phyloP scores from a whole-genome alignment of 805 yeast genomes.

The Ogataea dorogensis region DNA sequence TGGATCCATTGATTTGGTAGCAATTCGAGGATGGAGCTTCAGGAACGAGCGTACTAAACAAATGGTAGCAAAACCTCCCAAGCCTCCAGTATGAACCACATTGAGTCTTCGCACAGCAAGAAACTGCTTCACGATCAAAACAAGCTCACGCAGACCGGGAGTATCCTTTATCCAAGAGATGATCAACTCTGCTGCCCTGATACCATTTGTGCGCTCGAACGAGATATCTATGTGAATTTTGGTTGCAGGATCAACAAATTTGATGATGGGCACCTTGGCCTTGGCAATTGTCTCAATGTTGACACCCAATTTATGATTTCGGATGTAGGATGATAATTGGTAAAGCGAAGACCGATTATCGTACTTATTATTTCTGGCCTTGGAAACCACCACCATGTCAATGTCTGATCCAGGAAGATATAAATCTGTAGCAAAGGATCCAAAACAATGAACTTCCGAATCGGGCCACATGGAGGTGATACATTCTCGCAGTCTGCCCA shows the following conservation, averaged over 20 bases:
- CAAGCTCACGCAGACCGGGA: conserved; percentile 82
- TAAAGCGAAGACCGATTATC: conserved; percentile 67
- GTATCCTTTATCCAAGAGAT: conserved; percentile 68
- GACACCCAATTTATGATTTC: conserved; percentile 59
- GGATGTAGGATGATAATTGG: conserved; percentile 67
- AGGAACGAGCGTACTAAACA: conserved; percentile 80
- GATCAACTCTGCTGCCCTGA: conserved; percentile 77
- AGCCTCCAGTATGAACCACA: conserved; percentile 88
- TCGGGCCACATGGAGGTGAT: conserved; percentile 67
- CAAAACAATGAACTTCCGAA: conserved; percentile 81
- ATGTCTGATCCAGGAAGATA: conserved; percentile 95
- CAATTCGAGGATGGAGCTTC: conserved; percentile 72
- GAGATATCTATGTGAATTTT: conserved; percentile 84
- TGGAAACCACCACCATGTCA: conserved; percentile 82
- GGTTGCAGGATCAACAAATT: conserved; percentile 73
- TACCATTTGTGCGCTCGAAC: conserved; percentile 80
- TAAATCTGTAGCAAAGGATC: conserved; percentile 90
- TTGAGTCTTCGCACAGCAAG: conserved; percentile 73
- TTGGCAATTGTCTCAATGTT: conserved; percentile 82
- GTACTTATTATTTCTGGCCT: conserved; percentile 44
- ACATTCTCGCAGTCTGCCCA: conserved; percentile 54
- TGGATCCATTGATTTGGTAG: conserved; percentile 64
- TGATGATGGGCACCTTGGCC: conserved; percentile 92
- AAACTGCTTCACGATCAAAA: conserved; percentile 80
- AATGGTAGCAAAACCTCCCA: conserved; percentile 93